Evolutionary conservation across 257 asterid species (phyloP).

Genomic region (Solanum bulbocastanum): DNA sequence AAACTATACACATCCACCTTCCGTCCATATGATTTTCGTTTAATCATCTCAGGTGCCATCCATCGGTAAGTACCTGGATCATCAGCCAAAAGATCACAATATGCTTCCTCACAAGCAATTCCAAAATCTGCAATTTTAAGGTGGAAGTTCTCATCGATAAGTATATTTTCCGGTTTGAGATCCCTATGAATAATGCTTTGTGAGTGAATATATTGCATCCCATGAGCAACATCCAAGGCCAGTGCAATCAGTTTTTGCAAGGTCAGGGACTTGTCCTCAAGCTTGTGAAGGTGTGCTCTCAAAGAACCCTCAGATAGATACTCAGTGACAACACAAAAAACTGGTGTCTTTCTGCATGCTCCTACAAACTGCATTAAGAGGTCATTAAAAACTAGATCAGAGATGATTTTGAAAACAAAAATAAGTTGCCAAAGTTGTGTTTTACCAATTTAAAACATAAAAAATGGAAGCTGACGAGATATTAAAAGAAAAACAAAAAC

Average conservation of each 20-base stretch:
- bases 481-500: background rate
- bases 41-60: slow-evolving; percentile 51
- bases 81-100: slow-evolving; percentile 28
- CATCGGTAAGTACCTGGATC: slow-evolving; percentile 33
- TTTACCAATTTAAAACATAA: background rate
- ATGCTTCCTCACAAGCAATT: slow-evolving; percentile 31
- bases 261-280: slow-evolving; percentile 20
- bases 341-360: slow-evolving; percentile 25
- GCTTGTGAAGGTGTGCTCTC: slow-evolving; percentile 33
- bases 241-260: slow-evolving; percentile 13
- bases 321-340: slow-evolving; percentile 27
- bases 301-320: slow-evolving; percentile 34
- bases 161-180: slow-evolving; percentile 33
- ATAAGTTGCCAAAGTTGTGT: background rate
- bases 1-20: slow-evolving; percentile 38
- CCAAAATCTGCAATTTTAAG: slow-evolving; percentile 38
- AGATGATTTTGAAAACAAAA: background rate
- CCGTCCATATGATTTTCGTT: slow-evolving; percentile 24
- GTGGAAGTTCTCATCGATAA: slow-evolving; percentile 16
- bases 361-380: slow-evolving; percentile 28
- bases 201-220: slow-evolving; percentile 35
- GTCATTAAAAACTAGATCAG: background rate
- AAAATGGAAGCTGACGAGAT: background rate
- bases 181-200: slow-evolving; percentile 32
- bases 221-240: slow-evolving; percentile 28